Evolutionary conservation across 2,329 filamentous ascomycete genomes (phyloP).

Genomic region (Pochonia chlamydosporia): DNA sequence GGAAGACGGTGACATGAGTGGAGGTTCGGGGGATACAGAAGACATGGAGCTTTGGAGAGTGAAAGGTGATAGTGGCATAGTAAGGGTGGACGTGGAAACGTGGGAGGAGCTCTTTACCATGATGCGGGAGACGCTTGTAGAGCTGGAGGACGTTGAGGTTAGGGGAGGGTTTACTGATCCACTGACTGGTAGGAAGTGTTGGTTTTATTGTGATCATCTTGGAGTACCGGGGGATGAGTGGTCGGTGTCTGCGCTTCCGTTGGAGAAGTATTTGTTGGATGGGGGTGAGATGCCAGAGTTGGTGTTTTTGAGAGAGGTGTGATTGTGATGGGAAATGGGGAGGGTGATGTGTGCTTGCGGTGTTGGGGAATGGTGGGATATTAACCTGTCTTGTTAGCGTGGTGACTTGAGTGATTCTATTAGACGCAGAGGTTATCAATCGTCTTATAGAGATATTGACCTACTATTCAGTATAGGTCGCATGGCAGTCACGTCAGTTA

Average conservation of each 20-base stretch:
- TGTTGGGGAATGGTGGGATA: too few relatives aligned
- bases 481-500: too few relatives aligned
- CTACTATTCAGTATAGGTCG: too few relatives aligned
- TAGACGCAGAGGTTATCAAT: too few relatives aligned
- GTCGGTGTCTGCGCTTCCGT: background rate
- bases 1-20: background rate
- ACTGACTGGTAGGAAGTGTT: background rate
- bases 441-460: too few relatives aligned
- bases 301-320: background rate
- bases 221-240: background rate
- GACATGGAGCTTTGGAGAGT: background rate
- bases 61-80: too few relatives aligned
- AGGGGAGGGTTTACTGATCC: background rate
- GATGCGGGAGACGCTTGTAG: background rate
- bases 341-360: too few relatives aligned
- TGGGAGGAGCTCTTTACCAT: background rate
- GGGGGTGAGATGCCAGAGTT: background rate
- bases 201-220: background rate
- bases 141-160: background rate
- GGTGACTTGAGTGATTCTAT: too few relatives aligned
- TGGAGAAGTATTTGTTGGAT: constrained; percentile 1
- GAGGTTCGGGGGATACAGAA: background rate
- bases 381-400: too few relatives aligned
- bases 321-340: too few relatives aligned
- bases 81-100: too few relatives aligned